A percentile compares a stretch with the other conserved stretches of the same genome.
These are phyloP conservation scores for Chalciporus chontae DNA, from an alignment of 768 basidiomycete genomes.

Conservation along the genomic window DNA sequence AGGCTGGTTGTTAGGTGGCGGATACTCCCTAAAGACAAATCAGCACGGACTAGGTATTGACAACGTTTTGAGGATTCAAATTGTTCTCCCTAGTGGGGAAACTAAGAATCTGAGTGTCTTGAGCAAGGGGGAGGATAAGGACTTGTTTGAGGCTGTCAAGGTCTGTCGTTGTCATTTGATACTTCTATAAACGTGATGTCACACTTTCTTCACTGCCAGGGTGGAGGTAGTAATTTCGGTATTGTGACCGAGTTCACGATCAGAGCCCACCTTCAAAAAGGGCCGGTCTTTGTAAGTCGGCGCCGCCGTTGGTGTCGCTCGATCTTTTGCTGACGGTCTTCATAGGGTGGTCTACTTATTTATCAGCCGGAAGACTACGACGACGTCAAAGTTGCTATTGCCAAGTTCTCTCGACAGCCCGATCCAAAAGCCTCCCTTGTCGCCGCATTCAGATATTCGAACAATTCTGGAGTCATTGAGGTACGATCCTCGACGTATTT, in stretches of 20 bases:
- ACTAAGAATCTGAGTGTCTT: neutral
- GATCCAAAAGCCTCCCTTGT: conserved; percentile 12
- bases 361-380: neutral
- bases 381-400: conserved; percentile 4
- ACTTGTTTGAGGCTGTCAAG: conserved; percentile 9
- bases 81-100: conserved; percentile 30
- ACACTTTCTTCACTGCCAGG: conserved; percentile 4
- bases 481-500: neutral
- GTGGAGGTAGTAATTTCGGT: conserved; percentile 28
- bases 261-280: conserved; percentile 12
- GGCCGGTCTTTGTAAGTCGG: conserved; percentile 7
- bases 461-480: neutral
- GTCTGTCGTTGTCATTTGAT: neutral
- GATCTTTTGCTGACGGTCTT: neutral
- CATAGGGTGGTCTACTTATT: conserved; percentile 5
- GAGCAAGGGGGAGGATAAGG: neutral
- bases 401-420: neutral
- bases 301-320: neutral
- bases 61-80: conserved; percentile 25
- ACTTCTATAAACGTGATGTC: no score
- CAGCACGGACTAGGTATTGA: conserved; percentile 33
- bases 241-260: conserved; percentile 27
- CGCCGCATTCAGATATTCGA: conserved; percentile 4
- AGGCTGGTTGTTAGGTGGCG: conserved; percentile 34
- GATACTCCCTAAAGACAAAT: conserved; percentile 33